Evolutionary conservation across 345 rosid genomes (phyloP), one percentile per base, ranked within the genome.

Genomic region (Psidium friedrichsthalianum): DNA sequence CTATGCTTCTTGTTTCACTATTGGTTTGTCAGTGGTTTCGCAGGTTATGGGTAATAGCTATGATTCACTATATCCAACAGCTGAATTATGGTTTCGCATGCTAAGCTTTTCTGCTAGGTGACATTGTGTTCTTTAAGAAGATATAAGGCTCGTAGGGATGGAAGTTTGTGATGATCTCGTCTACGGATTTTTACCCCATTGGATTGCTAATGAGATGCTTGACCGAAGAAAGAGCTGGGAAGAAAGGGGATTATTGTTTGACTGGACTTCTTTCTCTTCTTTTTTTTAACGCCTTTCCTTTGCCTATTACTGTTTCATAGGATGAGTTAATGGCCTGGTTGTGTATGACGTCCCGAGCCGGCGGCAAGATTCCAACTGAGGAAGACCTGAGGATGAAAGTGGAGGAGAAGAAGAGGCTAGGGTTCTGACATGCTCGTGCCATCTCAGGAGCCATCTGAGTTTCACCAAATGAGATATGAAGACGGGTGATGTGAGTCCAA

Each of bases 311-410:
- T 14, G 11, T 61, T 29, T 61, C 21, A 32, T 29, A 94, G 98
- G 96, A 95, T 27, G 98, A 97, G 93, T 91, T 97, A n/a, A 90
- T 87, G 86, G 92, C 92, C n/a, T 97, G 99, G 98, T 93, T 95
- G 94, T 52, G 42, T 6, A 89, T 86, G 8, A 88, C 88, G 22
- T 51, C 56, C 11, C 90, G 59, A 87, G 84, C 82, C 11, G 92
- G 92, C 9, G 87, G 87, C 16, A 86, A 87, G 83, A 64, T 88
- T 58, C 98, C 94, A 14, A 88, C 93, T 0, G 92, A 90, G 84
- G 94, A 97, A 84, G 94, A 92, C 44, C 87, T 95, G 74, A 88
- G 87, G 86, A 59, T 56, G 85, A 95, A 95, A 90, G 85, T 92
- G 18, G 85, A 90, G 85, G 92, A 93, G 87, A 97, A 91, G 87